Evolutionary conservation across 2,329 filamentous ascomycete species (phyloP), one percentile per base, ranked within the genome.

Genomic region (Shiraia bambusicola): DNA sequence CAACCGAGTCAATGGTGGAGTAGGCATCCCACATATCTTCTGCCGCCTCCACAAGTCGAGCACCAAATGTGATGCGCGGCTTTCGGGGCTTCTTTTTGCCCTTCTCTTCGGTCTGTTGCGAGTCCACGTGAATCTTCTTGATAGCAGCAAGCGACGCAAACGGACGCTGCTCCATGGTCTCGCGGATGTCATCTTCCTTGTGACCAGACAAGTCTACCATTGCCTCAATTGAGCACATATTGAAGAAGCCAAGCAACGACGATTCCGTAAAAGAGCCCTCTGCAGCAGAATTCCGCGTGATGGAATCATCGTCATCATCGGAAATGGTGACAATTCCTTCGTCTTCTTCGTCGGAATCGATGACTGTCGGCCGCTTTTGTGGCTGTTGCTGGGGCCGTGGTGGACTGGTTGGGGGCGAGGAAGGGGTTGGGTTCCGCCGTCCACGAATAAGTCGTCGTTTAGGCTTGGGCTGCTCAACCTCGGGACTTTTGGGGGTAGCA

Each of bases 141-240:
- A 92, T 83, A 12, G 82, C 78, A 10, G 80, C 75, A 5, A 96
- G 69, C 31, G 72, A 76, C 3, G 64, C 65, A 63, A 95, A 97
- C 0, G 92, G 92, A 8, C 88, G 83, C 47, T 87, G 78, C 1
- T 81, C 79, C 9, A 95, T 72, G 40, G 97, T 78, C 11, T 81
- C 69, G 30, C 84, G 76, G 1, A 91, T 83, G 33, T 84, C 77
- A 5, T 83, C 80, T 52, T 86, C 79, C 26, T 86, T 84, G 45
- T 87, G 82, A 24, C 83, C 84, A 0, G 88, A 88, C 47, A 96
- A 84, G 54, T 95, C 91, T 2, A 86, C 81, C 29, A 98, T 79
- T 42, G 92, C 88, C 26, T 84, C 79, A 8, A 81, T 72, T 4
- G 82, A 81, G 64, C 88, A 93, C 0, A 77, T 82, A 61, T 97